Evolutionary conservation across 73 alveolate genomes (phyloP).

Genomic region (Blepharisma japonicum): DNA sequence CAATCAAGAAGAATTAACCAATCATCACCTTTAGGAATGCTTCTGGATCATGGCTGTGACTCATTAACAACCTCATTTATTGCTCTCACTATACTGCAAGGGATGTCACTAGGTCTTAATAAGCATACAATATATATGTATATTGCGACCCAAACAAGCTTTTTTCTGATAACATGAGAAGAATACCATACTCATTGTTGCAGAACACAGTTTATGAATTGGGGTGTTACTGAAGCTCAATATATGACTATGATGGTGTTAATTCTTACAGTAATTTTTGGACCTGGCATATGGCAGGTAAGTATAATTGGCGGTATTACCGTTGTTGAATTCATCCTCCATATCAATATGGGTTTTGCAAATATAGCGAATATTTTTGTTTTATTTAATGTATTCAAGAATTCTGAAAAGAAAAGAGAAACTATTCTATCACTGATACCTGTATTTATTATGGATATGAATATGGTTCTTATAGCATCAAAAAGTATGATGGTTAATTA

Average conservation of each 20-base stretch:
- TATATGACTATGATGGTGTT: conserved; percentile 15
- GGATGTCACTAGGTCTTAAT: conserved; percentile 32
- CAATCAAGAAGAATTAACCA: conserved; percentile 56
- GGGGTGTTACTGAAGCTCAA: conserved; percentile 64
- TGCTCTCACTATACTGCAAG: conserved; percentile 37
- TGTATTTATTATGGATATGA: background rate
- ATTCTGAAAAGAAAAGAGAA: background rate
- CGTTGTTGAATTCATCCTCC: background rate
- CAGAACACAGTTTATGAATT: conserved; percentile 48
- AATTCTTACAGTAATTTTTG: conserved; percentile 20
- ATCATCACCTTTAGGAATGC: conserved; percentile 54
- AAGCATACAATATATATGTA: conserved; percentile 27
- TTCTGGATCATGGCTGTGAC: conserved; percentile 66
- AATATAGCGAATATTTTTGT: background rate
- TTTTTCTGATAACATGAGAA: conserved; percentile 59
- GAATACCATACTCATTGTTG: conserved; percentile 63
- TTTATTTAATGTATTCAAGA: background rate
- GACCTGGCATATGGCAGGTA: background rate
- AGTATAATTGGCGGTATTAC: background rate
- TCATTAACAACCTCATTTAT: conserved; percentile 51
- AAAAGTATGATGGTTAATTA: background rate
- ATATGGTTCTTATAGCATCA: background rate
- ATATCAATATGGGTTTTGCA: background rate
- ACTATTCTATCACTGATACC: background rate
- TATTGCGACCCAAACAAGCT: conserved; percentile 41